Conservation (phyloP, 768 basidiomycete species). For the Agrocybe pediades region DNA sequence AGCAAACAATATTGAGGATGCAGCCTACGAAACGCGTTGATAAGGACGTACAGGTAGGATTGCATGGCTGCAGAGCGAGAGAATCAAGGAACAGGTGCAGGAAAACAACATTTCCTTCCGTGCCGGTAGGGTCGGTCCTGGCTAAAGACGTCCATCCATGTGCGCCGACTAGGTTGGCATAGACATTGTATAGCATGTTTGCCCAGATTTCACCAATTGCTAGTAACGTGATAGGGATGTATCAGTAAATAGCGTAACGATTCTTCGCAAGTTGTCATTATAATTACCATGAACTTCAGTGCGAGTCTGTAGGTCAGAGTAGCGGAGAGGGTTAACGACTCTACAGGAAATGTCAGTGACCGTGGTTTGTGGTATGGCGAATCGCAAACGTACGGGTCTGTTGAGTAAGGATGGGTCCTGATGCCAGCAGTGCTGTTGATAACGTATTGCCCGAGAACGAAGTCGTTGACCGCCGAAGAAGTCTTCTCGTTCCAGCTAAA, state of each 20-base stretch:
- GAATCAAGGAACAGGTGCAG: slow-evolving; percentile 24
- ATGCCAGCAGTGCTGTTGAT: slow-evolving; percentile 52
- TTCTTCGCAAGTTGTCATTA: too few species aligned
- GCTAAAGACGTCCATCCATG: slow-evolving; percentile 37
- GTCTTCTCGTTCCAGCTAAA: slow-evolving; percentile 44
- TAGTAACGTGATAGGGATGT: slow-evolving; percentile 9
- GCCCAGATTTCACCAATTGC: slow-evolving; percentile 58
- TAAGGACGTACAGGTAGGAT: slow-evolving; percentile 22
- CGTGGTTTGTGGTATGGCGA: not conserved
- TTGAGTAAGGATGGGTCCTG: slow-evolving; percentile 59
- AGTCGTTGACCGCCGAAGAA: slow-evolving; percentile 36
- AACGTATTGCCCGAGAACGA: slow-evolving; percentile 53
- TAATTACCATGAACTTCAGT: slow-evolving; percentile 47
- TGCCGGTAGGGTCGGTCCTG: slow-evolving; percentile 20
- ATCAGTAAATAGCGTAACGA: too few species aligned
- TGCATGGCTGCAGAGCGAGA: slow-evolving; percentile 23
- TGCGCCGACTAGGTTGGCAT: slow-evolving; percentile 34
- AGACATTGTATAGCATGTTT: slow-evolving; percentile 42
- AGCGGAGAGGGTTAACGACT: slow-evolving; percentile 37
- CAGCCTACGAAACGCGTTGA: not conserved
- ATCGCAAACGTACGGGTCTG: slow-evolving; percentile 29
- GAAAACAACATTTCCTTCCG: slow-evolving; percentile 25
- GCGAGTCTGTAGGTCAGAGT: slow-evolving; percentile 30
- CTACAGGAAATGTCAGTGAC: slow-evolving; percentile 20
- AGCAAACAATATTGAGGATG: not conserved